These are phyloP conservation scores for Pythium guiyangense DNA, from an alignment of 352 stramenopile genomes.

Conservation along the genomic window DNA sequence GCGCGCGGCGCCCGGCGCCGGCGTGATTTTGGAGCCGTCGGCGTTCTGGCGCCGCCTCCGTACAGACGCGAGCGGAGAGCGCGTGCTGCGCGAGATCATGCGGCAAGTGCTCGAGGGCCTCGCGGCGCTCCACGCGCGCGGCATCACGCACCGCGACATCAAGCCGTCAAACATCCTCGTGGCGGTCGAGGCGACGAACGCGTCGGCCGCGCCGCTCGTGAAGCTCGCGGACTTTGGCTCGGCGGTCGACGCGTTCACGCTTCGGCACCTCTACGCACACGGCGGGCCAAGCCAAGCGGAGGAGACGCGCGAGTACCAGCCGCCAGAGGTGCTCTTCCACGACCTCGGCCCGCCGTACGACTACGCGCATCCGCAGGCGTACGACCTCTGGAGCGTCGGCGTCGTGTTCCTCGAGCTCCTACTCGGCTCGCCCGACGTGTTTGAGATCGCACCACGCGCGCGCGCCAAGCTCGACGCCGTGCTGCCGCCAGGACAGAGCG, in stretches of 20 bases:
- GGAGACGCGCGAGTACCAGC: constrained; percentile 94
- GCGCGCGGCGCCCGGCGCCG: constrained; percentile 30
- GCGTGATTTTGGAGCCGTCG: constrained; percentile 67
- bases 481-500: constrained; percentile 36
- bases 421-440: constrained; percentile 90
- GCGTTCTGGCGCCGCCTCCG: constrained; percentile 77
- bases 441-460: constrained; percentile 79
- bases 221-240: constrained; percentile 88
- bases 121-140: constrained; percentile 81
- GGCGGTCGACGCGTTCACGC: constrained; percentile 74
- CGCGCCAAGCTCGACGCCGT: constrained; percentile 88
- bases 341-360: constrained; percentile 57
- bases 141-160: constrained; percentile 90
- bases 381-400: constrained; percentile 92
- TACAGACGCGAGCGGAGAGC: constrained; percentile 39
- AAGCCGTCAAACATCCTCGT: constrained; percentile 83
- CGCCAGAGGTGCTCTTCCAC: constrained; percentile 88
- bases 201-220: constrained; percentile 32
- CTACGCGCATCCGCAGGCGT: constrained; percentile 52
- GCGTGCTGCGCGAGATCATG: constrained; percentile 89
- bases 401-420: constrained; percentile 96
- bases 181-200: constrained; percentile 17
- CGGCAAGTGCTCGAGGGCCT: constrained; percentile 92
- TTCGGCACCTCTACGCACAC: constrained; percentile 62
- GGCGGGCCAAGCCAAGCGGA: constrained; percentile 85